phyloP scores from a whole-genome alignment of 2,329 filamentous ascomycete genomes.

The Lachnellula occidentalis region DNA sequence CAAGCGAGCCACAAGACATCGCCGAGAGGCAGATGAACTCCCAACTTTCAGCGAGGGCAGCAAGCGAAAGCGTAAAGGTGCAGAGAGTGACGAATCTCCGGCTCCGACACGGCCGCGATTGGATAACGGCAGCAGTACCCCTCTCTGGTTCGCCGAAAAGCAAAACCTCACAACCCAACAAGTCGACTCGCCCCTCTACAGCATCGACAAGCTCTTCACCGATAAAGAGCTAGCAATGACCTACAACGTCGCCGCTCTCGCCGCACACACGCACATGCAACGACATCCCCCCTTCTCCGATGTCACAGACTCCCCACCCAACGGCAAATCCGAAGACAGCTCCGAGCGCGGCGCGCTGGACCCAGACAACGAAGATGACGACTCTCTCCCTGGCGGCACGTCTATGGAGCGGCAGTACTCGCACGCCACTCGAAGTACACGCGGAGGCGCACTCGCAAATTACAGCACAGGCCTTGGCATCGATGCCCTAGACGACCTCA shows the following conservation, averaged over 20 bases:
- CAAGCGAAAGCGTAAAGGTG: constrained; percentile 57
- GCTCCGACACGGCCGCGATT: constrained; percentile 49
- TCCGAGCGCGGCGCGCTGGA: constrained; percentile 44
- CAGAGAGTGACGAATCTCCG: constrained; percentile 59
- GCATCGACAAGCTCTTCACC: constrained; percentile 65
- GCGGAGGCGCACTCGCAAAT: constrained; percentile 40
- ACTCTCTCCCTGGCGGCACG: constrained; percentile 44
- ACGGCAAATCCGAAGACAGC: constrained; percentile 39
- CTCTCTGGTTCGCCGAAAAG: constrained; percentile 58
- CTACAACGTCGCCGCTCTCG: constrained; percentile 57
- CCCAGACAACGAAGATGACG: constrained; percentile 44
- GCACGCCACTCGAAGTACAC: constrained; percentile 58
- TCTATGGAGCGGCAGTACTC: constrained; percentile 60
- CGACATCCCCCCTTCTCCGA: constrained; percentile 38
- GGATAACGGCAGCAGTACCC: constrained; percentile 53
- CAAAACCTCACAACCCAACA: constrained; percentile 44
- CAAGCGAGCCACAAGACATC: constrained; percentile 57
- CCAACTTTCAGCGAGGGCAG: constrained; percentile 49
- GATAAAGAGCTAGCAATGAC: constrained; percentile 64
- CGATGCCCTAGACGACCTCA: constrained; percentile 55
- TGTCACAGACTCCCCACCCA: constrained; percentile 28
- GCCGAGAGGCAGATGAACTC: constrained; percentile 54
- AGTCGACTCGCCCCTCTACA: constrained; percentile 53
- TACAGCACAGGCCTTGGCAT: constrained; percentile 53
- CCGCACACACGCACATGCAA: constrained; percentile 56